Evolutionary conservation across 352 stramenopile genomes (phyloP), one percentile per base, ranked within the genome.

Genomic region (Blastocystis sp.): DNA sequence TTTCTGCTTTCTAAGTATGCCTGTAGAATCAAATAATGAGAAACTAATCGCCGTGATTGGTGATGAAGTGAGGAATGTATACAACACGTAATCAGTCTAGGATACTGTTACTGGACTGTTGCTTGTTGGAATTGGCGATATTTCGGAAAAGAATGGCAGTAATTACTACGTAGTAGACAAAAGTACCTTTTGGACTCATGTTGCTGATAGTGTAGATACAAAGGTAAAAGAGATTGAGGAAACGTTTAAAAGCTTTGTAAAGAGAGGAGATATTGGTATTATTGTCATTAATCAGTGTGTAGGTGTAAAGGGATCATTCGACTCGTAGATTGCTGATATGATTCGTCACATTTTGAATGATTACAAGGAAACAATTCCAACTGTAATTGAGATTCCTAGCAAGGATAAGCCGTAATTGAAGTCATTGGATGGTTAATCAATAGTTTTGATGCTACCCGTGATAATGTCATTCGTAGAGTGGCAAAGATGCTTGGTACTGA

Each of bases 301-400:
- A 71, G 32, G 39, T 39, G 0, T 16, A 24, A 46, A 19, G 21
- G 11, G 6, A 21, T 19, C 21, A 7, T 59, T 11, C 12, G 29
- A 24, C n/a, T 37, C 32, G 39, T 80, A 80, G 69, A 80, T 80
- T 42, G 69, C 75, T 27, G 75, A 86, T 86, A 75, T 75, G 61
- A 86, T 86, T 21, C 75, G 75, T 54, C 75, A 80, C 46, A 57
- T 86, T 35, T 29, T 86, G 14, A 86, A 80, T 86, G 19, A 71
- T 19, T 77, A 86, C 61, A 69, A 78, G n/a, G 27, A 27, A 19
- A 69, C 75, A 12, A 75, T 86, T 75, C 75, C 75, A 6, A 86
- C 75, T 75, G 42, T 86, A 27, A 75, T 86, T 75, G 75, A 86
- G 61, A 86, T 86, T 86, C 75, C 75, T 27, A 86, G 57, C 19